Evolutionary conservation across 1,284 basidiomycete species (phyloP).

Genomic region (Ceratobasidium sp.): DNA sequence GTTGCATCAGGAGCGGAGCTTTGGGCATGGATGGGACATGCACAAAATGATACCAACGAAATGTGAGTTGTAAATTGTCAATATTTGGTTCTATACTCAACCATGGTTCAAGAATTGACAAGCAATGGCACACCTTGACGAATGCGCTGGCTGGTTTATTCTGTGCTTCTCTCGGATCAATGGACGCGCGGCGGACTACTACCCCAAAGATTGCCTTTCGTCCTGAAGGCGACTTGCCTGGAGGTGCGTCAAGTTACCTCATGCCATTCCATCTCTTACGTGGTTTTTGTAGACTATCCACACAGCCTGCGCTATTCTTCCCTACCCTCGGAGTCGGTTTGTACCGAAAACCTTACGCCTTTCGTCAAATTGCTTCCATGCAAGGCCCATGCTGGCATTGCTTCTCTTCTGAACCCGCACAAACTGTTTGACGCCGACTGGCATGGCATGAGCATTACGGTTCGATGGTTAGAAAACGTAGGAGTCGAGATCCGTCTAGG

Average conservation of each 20-base stretch:
- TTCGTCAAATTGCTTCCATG: conserved; percentile 95
- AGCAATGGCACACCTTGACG: conserved; percentile 84
- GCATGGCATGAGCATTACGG: conserved; percentile 86
- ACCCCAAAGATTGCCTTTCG: conserved; percentile 67
- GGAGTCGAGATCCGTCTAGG: conserved; percentile 75
- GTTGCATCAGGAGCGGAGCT: conserved; percentile 89
- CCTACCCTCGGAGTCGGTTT: conserved; percentile 85
- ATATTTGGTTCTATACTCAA: neutral
- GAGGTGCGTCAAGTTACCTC: conserved; percentile 3
- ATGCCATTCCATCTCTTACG: neutral
- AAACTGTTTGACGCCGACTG: conserved; percentile 86
- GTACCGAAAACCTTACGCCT: conserved; percentile 96
- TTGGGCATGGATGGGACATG: conserved; percentile 78
- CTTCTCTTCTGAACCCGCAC: conserved; percentile 85
- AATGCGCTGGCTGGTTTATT: conserved; percentile 93
- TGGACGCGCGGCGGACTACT: conserved; percentile 77
- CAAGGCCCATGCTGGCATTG: conserved; percentile 90
- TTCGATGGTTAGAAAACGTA: conserved; percentile 63
- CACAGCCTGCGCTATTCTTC: conserved; percentile 78
- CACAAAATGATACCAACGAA: conserved; percentile 19
- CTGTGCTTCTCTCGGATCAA: conserved; percentile 87
- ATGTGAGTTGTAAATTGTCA: conserved; percentile 62
- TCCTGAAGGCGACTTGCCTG: conserved; percentile 66
- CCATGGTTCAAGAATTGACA: conserved; percentile 65
- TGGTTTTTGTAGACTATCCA: conserved; percentile 46